phyloP scores from a whole-genome alignment of 257 asterid species.

The Fraxinus americana region DNA sequence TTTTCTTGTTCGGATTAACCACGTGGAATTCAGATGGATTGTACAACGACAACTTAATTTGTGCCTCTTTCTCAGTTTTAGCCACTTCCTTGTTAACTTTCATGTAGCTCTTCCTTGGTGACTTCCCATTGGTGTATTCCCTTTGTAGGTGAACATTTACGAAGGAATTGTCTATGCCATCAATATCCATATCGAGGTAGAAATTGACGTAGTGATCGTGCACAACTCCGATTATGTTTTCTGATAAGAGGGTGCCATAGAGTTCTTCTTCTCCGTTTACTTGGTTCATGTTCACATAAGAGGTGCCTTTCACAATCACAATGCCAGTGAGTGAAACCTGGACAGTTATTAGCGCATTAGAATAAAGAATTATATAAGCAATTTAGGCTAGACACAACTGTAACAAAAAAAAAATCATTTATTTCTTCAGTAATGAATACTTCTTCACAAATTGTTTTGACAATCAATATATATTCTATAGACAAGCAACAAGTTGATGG shows the following conservation, averaged over 20 bases:
- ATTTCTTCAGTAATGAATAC: not conserved
- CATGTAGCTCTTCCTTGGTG: slow-evolving; percentile 84
- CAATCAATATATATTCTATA: not conserved
- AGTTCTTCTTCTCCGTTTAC: slow-evolving; percentile 60
- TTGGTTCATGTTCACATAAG: slow-evolving; percentile 69
- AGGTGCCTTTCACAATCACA: slow-evolving; percentile 86
- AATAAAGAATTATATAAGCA: not conserved
- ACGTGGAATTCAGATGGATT: slow-evolving; percentile 92
- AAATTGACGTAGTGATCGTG: slow-evolving; percentile 88
- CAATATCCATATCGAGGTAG: slow-evolving; percentile 89
- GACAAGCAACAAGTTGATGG: not conserved
- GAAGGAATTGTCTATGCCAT: slow-evolving; percentile 78
- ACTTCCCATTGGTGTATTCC: slow-evolving; percentile 55
- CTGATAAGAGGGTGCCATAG: slow-evolving; percentile 73
- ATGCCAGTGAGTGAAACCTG: slow-evolving; percentile 91
- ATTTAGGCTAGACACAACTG: not conserved
- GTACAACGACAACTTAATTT: slow-evolving; percentile 61
- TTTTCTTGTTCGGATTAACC: slow-evolving; percentile 63
- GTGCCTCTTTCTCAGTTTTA: slow-evolving; percentile 86
- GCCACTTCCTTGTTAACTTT: slow-evolving; percentile 70
- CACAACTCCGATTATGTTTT: slow-evolving; percentile 83
- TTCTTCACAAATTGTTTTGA: not conserved
- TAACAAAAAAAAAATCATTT: not conserved
- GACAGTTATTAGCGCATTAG: slow-evolving; percentile 1
- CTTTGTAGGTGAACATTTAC: slow-evolving; percentile 79